phyloP scores from a whole-genome alignment of 306 rosid genomes.

The Rubus parviflorus region DNA sequence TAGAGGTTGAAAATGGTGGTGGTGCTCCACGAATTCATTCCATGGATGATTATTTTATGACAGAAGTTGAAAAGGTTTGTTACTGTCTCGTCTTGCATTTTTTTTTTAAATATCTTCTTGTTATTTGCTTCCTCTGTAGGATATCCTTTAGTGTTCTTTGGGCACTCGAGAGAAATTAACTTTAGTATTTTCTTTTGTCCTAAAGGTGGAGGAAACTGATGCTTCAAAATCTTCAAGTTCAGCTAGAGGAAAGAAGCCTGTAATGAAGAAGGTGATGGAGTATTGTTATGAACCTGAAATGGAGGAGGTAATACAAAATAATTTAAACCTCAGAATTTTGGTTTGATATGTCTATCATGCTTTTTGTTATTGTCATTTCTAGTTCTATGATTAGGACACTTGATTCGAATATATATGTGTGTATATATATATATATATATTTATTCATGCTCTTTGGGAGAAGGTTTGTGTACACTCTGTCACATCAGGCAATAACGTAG shows the following conservation, averaged over 20 bases:
- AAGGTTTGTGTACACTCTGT: background rate
- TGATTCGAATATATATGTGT: background rate
- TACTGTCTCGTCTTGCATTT: constrained; percentile 8
- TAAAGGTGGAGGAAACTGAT: constrained; percentile 76
- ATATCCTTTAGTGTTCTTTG: constrained; percentile 4
- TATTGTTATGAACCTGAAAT: constrained; percentile 98
- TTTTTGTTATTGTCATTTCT: background rate
- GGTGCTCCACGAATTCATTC: constrained; percentile 94
- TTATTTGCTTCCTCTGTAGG: background rate
- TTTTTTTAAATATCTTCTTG: constrained; percentile 13
- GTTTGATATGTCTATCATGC: background rate
- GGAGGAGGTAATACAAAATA: constrained; percentile 70
- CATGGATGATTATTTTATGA: constrained; percentile 96
- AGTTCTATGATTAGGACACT: background rate
- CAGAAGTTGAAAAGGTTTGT: constrained; percentile 91
- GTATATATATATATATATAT: background rate
- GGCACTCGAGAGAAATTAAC: constrained; percentile 19
- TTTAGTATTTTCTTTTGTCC: constrained; percentile 9
- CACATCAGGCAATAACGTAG: background rate
- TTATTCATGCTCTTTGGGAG: background rate
- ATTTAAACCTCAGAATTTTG: background rate
- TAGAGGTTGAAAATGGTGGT: constrained; percentile 89
- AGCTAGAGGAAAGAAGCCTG: constrained; percentile 76
- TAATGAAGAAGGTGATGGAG: constrained; percentile 81
- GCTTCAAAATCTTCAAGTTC: constrained; percentile 64